Evolutionary conservation across 2,329 filamentous ascomycete genomes (phyloP), one percentile per base, ranked within the genome.

Genomic region (Colletotrichum melonis): DNA sequence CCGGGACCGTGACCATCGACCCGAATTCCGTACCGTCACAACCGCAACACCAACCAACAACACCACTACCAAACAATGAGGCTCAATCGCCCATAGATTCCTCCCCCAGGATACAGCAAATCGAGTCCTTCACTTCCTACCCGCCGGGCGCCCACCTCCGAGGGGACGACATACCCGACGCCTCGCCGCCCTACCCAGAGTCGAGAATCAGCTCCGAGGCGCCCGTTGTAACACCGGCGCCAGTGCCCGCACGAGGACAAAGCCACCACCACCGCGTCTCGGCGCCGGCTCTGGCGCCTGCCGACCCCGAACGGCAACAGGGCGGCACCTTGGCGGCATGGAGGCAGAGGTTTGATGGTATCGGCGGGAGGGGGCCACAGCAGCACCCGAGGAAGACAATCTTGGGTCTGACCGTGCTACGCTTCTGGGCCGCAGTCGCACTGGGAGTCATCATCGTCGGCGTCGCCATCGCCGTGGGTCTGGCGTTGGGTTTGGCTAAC

Each of bases 401-500:
- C 4, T 38, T 74, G 19, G 72, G 72, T 6, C 72, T 74, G 26
- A 74, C 68, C 30, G 69, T 74, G 12, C 54, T 74, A 12, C 68
- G 69, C 11, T 74, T 74, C 63, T 74, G 72, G 72, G 72, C 46
- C 62, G 72, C 69, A 4, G 58, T 74, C 58, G 72, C 68, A 14
- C 52, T 72, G 69, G 68, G 68, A 42, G 49, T 74, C 55, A 60
- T 63, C 22, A 72, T 74, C 26, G 63, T 74, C 32, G 63, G 68
- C 52, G 72, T 72, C 16, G 72, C 72, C 57, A 74, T 74, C 28
- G 72, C 63, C 58, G 69, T 72, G 49, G 72, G 72, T n/a, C 59
- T 74, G 63, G 72, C 38, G 63, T 54, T 74, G 57, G 72, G 72
- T 14, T 56, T 74, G 63, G 69, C 72, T 63, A 72, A 72, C 69